phyloP scores from a whole-genome alignment of 495 filamentous ascomycete species.

The Lophiotrema nucula region DNA sequence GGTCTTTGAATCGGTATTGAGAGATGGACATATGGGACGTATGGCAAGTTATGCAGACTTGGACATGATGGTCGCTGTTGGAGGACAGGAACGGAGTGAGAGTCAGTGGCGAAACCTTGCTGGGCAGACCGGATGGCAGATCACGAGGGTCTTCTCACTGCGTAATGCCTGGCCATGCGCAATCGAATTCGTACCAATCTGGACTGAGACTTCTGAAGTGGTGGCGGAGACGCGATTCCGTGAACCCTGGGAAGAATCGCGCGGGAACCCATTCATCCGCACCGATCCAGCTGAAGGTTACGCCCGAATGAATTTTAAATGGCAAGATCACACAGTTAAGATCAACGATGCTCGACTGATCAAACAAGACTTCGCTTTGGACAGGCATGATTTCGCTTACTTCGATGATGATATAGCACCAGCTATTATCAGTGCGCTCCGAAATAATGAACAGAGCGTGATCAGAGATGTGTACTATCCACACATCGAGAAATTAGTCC shows the following conservation, averaged over 20 bases:
- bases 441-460: not conserved
- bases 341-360: constrained; percentile 3
- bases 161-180: constrained; percentile 22
- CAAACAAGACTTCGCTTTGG: constrained; percentile 1
- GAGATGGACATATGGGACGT: constrained; percentile 25
- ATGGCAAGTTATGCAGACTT: constrained; percentile 17
- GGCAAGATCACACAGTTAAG: constrained; percentile 1
- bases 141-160: constrained; percentile 6
- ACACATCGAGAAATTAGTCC: constrained; percentile 1
- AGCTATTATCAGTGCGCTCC: not conserved
- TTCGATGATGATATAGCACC: not conserved
- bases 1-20: constrained; percentile 36
- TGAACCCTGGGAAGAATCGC: constrained; percentile 14
- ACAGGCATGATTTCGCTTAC: constrained; percentile 12
- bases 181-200: constrained; percentile 13
- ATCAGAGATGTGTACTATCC: constrained; percentile 4
- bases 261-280: constrained; percentile 9
- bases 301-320: constrained; percentile 16
- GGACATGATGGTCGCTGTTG: constrained; percentile 25
- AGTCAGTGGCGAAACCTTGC: constrained; percentile 8
- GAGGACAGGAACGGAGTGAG: constrained; percentile 11
- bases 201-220: not conserved
- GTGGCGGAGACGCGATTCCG: constrained; percentile 11
- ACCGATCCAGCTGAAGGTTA: constrained; percentile 1
- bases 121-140: constrained; percentile 1